phyloP scores from a whole-genome alignment of 768 basidiomycete genomes.

The Megacollybia marginata region DNA sequence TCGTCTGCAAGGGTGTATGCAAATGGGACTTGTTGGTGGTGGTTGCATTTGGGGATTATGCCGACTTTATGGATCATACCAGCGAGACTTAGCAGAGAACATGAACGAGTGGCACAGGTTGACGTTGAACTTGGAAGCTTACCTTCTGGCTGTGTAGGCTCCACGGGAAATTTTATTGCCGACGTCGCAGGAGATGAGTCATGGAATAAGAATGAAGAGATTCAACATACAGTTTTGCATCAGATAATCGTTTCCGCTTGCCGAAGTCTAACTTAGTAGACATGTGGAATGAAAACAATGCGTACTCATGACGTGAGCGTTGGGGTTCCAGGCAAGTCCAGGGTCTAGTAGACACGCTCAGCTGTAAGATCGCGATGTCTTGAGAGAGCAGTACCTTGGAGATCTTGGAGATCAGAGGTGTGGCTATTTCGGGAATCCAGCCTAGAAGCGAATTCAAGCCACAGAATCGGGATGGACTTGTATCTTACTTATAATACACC shows the following conservation, averaged over 20 bases:
- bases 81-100: too few relatives aligned
- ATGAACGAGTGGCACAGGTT: too few relatives aligned
- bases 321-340: slow-evolving; percentile 46
- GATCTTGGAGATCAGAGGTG: slow-evolving; percentile 32
- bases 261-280: not conserved
- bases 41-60: too few relatives aligned
- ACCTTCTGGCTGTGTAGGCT: slow-evolving; percentile 45
- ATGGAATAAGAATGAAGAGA: too few relatives aligned
- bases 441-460: slow-evolving; percentile 18
- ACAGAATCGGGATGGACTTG: not conserved
- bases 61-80: too few relatives aligned
- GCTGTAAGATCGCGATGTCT: too few relatives aligned
- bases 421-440: slow-evolving; percentile 38
- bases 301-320: slow-evolving; percentile 39
- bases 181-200: slow-evolving; percentile 19
- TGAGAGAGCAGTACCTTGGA: too few relatives aligned
- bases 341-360: slow-evolving; percentile 27
- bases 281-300: too few relatives aligned
- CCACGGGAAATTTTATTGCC: slow-evolving; percentile 57
- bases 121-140: too few relatives aligned
- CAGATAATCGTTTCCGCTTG: slow-evolving; percentile 49
- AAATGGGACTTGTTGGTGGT: slow-evolving; percentile 39
- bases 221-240: too few relatives aligned
- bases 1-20: too few relatives aligned
- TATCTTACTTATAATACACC: slow-evolving; percentile 43